Evolutionary conservation across 257 asterid genomes (phyloP).

Genomic region (Cynanchum wilfordii): DNA sequence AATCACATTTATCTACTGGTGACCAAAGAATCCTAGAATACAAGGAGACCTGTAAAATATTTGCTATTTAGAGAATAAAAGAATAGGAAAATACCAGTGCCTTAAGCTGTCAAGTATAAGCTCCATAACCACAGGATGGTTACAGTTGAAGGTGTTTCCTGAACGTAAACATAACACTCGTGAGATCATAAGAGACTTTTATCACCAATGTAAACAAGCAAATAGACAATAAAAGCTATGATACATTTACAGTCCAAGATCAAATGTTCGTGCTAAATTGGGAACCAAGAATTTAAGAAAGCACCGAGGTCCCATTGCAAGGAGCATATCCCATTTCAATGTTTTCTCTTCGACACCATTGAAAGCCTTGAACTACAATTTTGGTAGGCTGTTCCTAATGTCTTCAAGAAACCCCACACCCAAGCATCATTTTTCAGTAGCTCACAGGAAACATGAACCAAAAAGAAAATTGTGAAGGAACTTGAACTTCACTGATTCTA

Average conservation of each 20-base stretch:
- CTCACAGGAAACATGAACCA: background rate
- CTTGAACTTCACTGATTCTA: background rate
- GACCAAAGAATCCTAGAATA: background rate
- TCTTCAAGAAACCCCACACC: background rate
- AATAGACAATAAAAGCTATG: background rate
- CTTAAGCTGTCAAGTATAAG: conserved; percentile 90
- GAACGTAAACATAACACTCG: conserved; percentile 21
- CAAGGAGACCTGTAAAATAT: background rate
- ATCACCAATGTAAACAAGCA: background rate
- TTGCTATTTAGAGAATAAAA: conserved; percentile 10
- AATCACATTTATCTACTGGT: background rate
- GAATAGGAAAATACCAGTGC: conserved; percentile 67
- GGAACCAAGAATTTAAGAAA: background rate
- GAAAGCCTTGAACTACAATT: background rate
- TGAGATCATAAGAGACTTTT: conserved; percentile 14
- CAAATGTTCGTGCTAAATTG: background rate
- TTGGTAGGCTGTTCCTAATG: background rate
- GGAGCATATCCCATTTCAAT: background rate
- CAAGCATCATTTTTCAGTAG: background rate
- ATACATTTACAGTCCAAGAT: background rate
- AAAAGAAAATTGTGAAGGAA: background rate
- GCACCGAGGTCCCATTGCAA: background rate
- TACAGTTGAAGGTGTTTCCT: conserved; percentile 96
- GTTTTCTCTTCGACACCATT: background rate
- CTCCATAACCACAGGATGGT: conserved; percentile 97